Percentiles rank a stretch among this genome's conserved stretches.
These are phyloP conservation scores for Conringia planisiliqua DNA, from an alignment of 345 rosid species.

Conservation along the genomic window DNA sequence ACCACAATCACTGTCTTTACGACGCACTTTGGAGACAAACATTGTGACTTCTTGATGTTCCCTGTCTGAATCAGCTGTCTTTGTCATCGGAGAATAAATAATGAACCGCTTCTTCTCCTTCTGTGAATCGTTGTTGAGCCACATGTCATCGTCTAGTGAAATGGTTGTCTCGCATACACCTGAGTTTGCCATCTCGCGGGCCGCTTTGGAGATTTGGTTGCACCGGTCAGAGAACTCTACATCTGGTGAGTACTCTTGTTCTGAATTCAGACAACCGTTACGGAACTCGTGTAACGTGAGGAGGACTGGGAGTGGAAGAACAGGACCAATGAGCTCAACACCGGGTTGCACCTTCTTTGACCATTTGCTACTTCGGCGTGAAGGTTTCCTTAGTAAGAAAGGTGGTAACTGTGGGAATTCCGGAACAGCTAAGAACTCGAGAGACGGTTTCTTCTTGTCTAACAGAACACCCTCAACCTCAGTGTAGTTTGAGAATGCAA, in stretches of 20 bases:
- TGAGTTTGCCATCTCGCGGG: constrained; percentile 35
- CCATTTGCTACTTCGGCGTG: constrained; percentile 55
- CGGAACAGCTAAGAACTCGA: constrained; percentile 62
- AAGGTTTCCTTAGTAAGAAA: constrained; percentile 52
- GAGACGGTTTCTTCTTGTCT: constrained; percentile 40
- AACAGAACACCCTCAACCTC: constrained; percentile 45
- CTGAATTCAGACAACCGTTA: constrained; percentile 41
- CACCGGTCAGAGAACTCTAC: constrained; percentile 37
- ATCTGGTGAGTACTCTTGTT: constrained; percentile 42
- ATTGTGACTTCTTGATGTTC: constrained; percentile 24
- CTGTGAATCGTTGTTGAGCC: constrained; percentile 41
- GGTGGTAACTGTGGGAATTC: constrained; percentile 62
- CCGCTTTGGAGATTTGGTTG: constrained; percentile 50
- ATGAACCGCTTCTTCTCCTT: constrained; percentile 40
- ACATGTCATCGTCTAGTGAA: constrained; percentile 37
- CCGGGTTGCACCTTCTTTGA: constrained; percentile 39
- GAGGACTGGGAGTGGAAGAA: constrained; percentile 57
- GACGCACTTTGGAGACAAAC: constrained; percentile 44
- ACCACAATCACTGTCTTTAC: constrained; percentile 14
- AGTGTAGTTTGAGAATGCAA: constrained; percentile 62
- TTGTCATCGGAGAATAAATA: constrained; percentile 39
- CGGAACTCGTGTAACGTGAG: constrained; percentile 42
- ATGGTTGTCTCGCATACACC: constrained; percentile 21
- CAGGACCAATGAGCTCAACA: constrained; percentile 58
- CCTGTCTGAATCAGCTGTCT: constrained; percentile 6